Conservation (phyloP, 179 eudicot genomes). For the Vitellaria paradoxa region DNA sequence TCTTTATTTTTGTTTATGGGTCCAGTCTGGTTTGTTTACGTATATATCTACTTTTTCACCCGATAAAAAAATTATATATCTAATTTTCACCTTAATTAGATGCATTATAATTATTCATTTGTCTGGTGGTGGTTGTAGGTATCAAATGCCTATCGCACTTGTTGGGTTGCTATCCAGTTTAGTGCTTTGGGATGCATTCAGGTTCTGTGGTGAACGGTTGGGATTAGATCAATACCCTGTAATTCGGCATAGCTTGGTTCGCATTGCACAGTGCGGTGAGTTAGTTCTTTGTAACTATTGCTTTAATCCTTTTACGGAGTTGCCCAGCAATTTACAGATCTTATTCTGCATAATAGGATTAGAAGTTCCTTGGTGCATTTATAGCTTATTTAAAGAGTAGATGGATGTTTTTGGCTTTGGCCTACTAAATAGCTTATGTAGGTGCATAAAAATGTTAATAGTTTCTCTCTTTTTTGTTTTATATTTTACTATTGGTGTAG, state of each 20-base stretch:
- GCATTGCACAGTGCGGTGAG: slow-evolving; percentile 75
- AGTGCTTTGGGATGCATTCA: slow-evolving; percentile 77
- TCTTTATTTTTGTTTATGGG: background rate
- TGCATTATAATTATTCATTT: background rate
- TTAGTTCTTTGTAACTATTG: slow-evolving; percentile 11
- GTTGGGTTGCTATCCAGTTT: slow-evolving; percentile 71
- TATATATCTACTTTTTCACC: background rate
- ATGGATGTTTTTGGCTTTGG: background rate
- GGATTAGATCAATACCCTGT: slow-evolving; percentile 48
- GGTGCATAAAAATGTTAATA: background rate
- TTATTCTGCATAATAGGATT: background rate
- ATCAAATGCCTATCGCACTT: slow-evolving; percentile 88
- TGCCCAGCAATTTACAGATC: background rate
- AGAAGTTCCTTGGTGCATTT: background rate
- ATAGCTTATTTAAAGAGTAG: background rate
- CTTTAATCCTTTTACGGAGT: background rate
- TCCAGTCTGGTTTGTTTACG: background rate
- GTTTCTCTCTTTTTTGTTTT: background rate
- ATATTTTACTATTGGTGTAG: background rate
- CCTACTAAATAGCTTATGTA: background rate
- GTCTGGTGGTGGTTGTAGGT: slow-evolving; percentile 37
- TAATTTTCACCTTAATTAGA: background rate
- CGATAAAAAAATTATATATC: no score
- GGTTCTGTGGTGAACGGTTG: slow-evolving; percentile 63
- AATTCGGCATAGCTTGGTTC: slow-evolving; percentile 45